Percentiles rank a stretch among this genome's conserved stretches.
Evolutionary conservation across 352 stramenopile genomes (phyloP).

Genomic region (Globisporangium alternatum): DNA sequence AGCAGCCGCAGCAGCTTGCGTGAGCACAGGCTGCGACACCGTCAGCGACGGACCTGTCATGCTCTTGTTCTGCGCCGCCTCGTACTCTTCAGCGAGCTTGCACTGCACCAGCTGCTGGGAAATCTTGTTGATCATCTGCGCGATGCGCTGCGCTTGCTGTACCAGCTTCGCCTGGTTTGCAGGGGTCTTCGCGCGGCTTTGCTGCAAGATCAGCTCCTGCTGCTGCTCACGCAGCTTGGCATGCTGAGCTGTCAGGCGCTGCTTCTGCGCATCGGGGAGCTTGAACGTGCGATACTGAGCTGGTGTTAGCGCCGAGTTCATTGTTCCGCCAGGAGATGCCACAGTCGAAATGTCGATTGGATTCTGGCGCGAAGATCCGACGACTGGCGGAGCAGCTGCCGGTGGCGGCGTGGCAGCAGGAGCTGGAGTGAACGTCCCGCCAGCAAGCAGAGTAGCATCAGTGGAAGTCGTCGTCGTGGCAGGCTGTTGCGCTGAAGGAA

Average conservation of each 20-base stretch:
- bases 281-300: constrained; percentile 79
- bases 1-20: constrained; percentile 23
- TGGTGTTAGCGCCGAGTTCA: constrained; percentile 44
- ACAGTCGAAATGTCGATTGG: constrained; percentile 45
- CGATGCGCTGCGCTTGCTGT: constrained; percentile 66
- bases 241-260: constrained; percentile 65
- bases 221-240: constrained; percentile 75
- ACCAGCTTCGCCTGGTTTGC: constrained; percentile 69
- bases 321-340: constrained; percentile 28
- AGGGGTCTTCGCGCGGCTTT: constrained; percentile 67
- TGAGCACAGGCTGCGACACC: constrained; percentile 22
- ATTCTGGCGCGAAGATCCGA: constrained; percentile 38
- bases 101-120: constrained; percentile 82
- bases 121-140: constrained; percentile 87
- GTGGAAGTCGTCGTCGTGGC: constrained; percentile 7
- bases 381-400: constrained; percentile 20
- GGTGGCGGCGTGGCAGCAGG: not conserved
- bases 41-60: constrained; percentile 30
- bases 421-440: constrained; percentile 3
- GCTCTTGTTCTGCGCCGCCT: constrained; percentile 55
- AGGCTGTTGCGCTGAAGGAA: constrained; percentile 16
- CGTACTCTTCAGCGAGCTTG: constrained; percentile 80
- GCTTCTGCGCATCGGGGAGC: constrained; percentile 59
- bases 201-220: constrained; percentile 75
- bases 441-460: constrained; percentile 19